Evolutionary conservation across 495 filamentous ascomycete genomes (phyloP), one percentile per base, ranked within the genome.

Genomic region (Penicillium paxilli): DNA sequence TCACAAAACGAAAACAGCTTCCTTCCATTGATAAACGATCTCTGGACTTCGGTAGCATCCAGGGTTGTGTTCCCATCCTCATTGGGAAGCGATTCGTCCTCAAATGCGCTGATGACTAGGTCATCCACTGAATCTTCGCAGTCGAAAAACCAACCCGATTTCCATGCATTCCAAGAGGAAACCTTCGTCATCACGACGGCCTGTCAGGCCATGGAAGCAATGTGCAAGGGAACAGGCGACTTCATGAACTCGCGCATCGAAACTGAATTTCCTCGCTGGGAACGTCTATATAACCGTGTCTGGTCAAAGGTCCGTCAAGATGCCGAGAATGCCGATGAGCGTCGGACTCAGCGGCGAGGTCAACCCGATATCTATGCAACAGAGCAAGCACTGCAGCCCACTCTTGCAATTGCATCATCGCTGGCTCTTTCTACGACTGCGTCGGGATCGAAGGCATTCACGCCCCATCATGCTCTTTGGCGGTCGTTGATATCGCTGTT

Each of bases 11-110:
- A 95, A 64, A 83, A 89, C 44, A 83, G 82, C 11, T 96, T 96
- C 64, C 76, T 98, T 1, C 94, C 94, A 0, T 76, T 97, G 3
- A 85, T 97, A 42, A 91, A 96, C 65, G 88, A 89, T 4, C 71
- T 97, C 21, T 98, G 92, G 91, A 90, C 92, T 0, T 83, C 90
- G 5, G 73, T 96, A 9, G 70, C 89, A 1, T 69, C 80, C 4
- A 80, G 90, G 28, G 77, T 97, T 28, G 64, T 55, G 14, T 70
- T 75, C 25, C 74, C 75, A 4, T 59, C 71, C 1, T 88, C 70
- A 7, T 16, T 65, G 19, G 46, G 35, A 22, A 37, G 24, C 35
- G 37, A 57, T 20, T 50, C 67, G 5, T 69, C 69, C 4, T 67
- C 69, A 33, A 66, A 53, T 0, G 52, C 70, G 20, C 54, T 74